Base-by-base conservation (phyloP, 352 stramenopile genomes). In the Phytophthora syringae region DNA sequence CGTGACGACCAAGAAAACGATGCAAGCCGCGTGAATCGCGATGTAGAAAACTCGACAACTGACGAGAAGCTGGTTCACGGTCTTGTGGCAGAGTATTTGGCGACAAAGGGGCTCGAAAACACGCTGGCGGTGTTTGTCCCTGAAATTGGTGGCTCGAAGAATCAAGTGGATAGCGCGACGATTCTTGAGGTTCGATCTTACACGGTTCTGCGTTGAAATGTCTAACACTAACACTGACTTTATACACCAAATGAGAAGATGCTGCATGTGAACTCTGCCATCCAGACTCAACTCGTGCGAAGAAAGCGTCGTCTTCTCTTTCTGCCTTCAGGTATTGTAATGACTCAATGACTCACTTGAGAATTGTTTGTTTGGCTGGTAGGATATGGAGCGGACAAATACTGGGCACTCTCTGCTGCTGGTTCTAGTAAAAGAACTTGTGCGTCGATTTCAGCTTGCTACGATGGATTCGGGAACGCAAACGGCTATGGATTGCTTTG, bases 121-220 rank as follows among this genome's bases (percentile, higher is more conserved):
- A 88, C 79, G 15, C 48, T 79, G 1, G 80, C 82, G 0, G 84
- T 93, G 16, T 93, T 92, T 70, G 65, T 91, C 5, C 84, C 82
- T 1, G 84, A 93, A 70, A 79, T 86, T 7, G 84, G 80, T 3
- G 80, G 82, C 0, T 43, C 40, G 2, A 65, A 70, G n/a, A 82
- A 84, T 30, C 66, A 82, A 54, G 56, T 90, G 0, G 63, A 79
- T 3, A 70, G 57, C 24, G 67, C 76, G 0, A 81, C 83, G 20
- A 80, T 89, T 40, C 39, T 86, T 3, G 60, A 85, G 60, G 4
- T 42, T 42, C 5, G n/a, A 42, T n/a, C 18, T 42, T 11, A 15
- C n/a, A 13, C 36, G n/a, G 36, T 42, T 1, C 15, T 21, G 36
- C 16, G n/a, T 21, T 15, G 7, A 42, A n/a, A n/a, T 42, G 1